Percentiles rank a stretch among this genome's conserved stretches.
phyloP scores from a whole-genome alignment of 306 rosid species.

The Rosa multiflora region DNA sequence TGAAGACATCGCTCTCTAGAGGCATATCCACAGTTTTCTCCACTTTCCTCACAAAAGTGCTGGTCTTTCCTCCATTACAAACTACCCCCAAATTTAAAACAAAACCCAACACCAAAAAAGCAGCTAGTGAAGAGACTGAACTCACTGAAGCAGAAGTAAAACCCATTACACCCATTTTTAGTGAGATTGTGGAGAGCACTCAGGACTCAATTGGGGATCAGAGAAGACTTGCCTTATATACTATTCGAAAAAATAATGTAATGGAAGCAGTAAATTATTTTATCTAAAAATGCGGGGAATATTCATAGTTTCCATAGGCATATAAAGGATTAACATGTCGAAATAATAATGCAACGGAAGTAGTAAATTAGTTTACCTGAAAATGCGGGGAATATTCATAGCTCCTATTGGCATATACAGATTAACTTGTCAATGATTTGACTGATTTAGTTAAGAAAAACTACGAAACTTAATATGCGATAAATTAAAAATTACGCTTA shows the following conservation, averaged over 20 bases:
- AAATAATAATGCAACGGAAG: too few species aligned
- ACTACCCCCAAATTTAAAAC: conserved; percentile 25
- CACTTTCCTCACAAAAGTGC: conserved; percentile 43
- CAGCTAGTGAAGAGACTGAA: background rate
- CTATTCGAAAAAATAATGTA: background rate
- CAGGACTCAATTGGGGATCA: too few species aligned
- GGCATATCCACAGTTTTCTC: conserved; percentile 54
- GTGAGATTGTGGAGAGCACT: background rate
- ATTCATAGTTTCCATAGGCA: too few species aligned
- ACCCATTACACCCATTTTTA: conserved; percentile 32
- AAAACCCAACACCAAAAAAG: conserved; percentile 29
- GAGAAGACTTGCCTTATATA: background rate
- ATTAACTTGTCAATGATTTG: background rate
- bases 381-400: too few species aligned
- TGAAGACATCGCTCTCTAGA: conserved; percentile 52
- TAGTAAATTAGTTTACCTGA: too few species aligned
- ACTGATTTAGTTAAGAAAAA: too few species aligned
- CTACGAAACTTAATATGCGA: too few species aligned
- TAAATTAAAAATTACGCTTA: too few species aligned
- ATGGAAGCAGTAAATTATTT: too few species aligned
- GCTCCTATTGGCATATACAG: too few species aligned
- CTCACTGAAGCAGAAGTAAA: conserved; percentile 16
- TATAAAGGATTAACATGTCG: too few species aligned
- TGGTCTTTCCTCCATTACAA: conserved; percentile 41
- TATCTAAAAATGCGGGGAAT: too few species aligned